Percentiles rank a stretch among this genome's conserved stretches.
Evolutionary conservation across 2,329 filamentous ascomycete genomes (phyloP).

Genomic region (Fusarium sp.): DNA sequence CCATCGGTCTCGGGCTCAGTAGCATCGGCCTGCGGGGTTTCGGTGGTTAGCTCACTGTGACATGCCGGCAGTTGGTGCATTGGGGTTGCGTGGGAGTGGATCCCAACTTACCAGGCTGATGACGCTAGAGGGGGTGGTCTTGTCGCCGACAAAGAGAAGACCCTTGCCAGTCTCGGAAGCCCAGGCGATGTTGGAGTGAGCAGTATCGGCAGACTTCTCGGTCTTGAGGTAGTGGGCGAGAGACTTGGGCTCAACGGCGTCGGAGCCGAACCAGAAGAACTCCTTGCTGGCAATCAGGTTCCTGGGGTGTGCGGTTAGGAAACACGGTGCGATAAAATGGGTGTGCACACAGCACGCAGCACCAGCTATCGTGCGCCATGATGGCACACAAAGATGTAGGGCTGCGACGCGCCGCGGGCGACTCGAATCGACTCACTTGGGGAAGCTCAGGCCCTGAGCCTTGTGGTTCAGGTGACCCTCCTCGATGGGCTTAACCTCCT

Average conservation of each 20-base stretch:
- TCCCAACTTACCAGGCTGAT: slow-evolving; percentile 80
- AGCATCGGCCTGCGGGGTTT: slow-evolving; percentile 63
- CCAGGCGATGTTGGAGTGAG: slow-evolving; percentile 87
- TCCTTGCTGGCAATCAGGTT: slow-evolving; percentile 92
- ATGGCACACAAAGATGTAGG: neutral
- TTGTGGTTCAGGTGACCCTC: slow-evolving; percentile 93
- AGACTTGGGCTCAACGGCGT: slow-evolving; percentile 79
- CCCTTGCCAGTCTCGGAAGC: slow-evolving; percentile 95
- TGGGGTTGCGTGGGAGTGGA: slow-evolving; percentile 23
- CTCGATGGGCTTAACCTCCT: slow-evolving; percentile 77
- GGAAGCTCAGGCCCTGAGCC: slow-evolving; percentile 80
- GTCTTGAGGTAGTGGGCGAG: slow-evolving; percentile 83
- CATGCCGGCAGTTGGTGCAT: slow-evolving; percentile 36
- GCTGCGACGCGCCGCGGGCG: neutral
- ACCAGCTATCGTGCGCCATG: neutral
- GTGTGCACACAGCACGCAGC: neutral
- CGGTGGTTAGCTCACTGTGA: slow-evolving; percentile 16
- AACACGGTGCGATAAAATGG: neutral
- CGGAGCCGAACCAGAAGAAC: slow-evolving; percentile 87
- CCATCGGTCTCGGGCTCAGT: slow-evolving; percentile 82
- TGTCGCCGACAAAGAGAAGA: slow-evolving; percentile 91
- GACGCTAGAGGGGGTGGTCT: slow-evolving; percentile 82
- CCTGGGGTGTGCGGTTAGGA: slow-evolving; percentile 61
- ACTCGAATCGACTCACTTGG: slow-evolving; percentile 92
- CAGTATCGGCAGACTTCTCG: slow-evolving; percentile 83